These are phyloP conservation scores for Diaporthe velutina DNA, from an alignment of 2,329 filamentous ascomycete species.

Conservation along the genomic window DNA sequence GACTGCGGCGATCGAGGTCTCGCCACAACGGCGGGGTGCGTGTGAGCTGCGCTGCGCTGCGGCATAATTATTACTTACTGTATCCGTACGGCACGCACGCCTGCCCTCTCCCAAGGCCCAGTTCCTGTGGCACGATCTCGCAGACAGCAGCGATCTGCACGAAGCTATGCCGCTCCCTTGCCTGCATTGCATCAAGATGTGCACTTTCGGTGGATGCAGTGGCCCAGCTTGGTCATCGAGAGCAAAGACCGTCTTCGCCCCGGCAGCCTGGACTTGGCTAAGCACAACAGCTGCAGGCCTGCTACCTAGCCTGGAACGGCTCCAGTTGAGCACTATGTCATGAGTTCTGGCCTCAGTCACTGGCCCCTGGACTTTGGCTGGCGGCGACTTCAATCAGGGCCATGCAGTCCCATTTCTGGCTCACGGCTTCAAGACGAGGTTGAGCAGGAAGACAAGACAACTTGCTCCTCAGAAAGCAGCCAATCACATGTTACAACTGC, in stretches of 20 bases:
- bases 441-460: background rate
- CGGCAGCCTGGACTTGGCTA: background rate
- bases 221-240: background rate
- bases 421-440: background rate
- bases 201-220: background rate
- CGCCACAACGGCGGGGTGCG: conserved; percentile 22
- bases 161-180: conserved; percentile 1
- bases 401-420: background rate
- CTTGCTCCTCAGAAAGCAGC: background rate
- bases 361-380: background rate
- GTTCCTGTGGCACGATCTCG: conserved; percentile 7
- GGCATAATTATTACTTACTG: background rate
- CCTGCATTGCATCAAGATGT: conserved; percentile 6
- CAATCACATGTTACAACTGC: background rate
- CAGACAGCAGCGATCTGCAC: conserved; percentile 15
- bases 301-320: background rate
- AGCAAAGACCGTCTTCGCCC: background rate
- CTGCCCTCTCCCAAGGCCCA: background rate
- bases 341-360: background rate
- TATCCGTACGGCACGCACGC: background rate
- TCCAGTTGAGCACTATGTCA: background rate
- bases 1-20: conserved; percentile 16
- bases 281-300: conserved; percentile 4
- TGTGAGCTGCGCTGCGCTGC: background rate
- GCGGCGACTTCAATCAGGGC: no score